A percentile compares a stretch with the other conserved stretches of the same genome.
These are phyloP conservation scores for Tricholoma sp. DNA, from an alignment of 768 basidiomycete species.

Conservation along the genomic window DNA sequence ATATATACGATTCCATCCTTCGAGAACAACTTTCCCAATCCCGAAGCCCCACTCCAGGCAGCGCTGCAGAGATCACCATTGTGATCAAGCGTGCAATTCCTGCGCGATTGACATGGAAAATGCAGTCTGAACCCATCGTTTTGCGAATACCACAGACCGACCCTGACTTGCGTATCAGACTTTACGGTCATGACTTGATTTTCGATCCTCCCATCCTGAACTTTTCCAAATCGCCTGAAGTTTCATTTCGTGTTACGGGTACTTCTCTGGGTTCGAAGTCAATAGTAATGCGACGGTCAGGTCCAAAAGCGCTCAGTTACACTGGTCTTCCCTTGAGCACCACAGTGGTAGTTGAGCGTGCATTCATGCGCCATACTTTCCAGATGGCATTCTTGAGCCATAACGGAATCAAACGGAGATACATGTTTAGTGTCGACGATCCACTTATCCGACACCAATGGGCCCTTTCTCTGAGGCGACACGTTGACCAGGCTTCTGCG, in stretches of 20 bases:
- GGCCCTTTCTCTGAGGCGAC: conserved; percentile 61
- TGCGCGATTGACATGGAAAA: conserved; percentile 75
- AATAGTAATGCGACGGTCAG: conserved; percentile 79
- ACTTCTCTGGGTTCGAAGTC: conserved; percentile 76
- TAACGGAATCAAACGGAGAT: conserved; percentile 66
- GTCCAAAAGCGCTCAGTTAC: conserved; percentile 80
- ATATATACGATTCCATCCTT: conserved; percentile 75
- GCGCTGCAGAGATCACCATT: conserved; percentile 49
- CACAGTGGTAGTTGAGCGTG: conserved; percentile 76
- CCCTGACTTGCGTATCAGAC: conserved; percentile 73
- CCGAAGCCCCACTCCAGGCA: conserved; percentile 37
- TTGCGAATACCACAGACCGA: conserved; percentile 85
- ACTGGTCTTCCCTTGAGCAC: conserved; percentile 76
- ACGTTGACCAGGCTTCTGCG: conserved; percentile 52
- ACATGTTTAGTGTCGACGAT: conserved; percentile 93
- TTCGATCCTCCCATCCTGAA: conserved; percentile 85
- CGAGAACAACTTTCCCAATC: conserved; percentile 72
- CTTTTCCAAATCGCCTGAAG: conserved; percentile 74
- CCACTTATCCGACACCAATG: conserved; percentile 71
- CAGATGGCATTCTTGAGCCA: conserved; percentile 81
- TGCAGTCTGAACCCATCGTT: conserved; percentile 84
- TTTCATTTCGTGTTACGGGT: conserved; percentile 90
- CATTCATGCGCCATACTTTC: conserved; percentile 97
- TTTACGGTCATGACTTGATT: conserved; percentile 81
- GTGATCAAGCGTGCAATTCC: conserved; percentile 74